A percentile compares a stretch with the other conserved stretches of the same genome.
Conservation (phyloP, 2,329 filamentous ascomycete species). For the Talaromyces sp. region DNA sequence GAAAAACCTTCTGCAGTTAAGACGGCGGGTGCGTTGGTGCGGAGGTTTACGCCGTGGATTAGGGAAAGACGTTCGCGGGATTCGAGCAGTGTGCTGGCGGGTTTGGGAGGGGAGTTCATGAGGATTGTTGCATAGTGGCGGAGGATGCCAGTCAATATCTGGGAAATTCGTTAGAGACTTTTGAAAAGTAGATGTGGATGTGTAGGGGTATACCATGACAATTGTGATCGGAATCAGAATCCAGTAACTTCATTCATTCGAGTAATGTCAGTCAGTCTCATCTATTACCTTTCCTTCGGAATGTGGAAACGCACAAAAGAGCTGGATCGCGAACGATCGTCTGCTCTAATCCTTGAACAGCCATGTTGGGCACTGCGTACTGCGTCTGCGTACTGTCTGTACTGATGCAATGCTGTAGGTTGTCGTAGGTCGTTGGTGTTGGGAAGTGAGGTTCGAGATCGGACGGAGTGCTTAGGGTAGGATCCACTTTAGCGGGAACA, state of each 20-base stretch:
- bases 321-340: slow-evolving; percentile 98
- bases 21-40: slow-evolving; percentile 76
- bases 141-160: slow-evolving; percentile 90
- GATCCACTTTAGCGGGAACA: slow-evolving; percentile 3
- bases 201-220: slow-evolving; percentile 69
- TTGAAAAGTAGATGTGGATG: slow-evolving; percentile 13
- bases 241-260: slow-evolving; percentile 77
- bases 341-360: slow-evolving; percentile 74
- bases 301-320: slow-evolving; percentile 71
- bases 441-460: background rate
- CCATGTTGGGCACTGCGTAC: slow-evolving; percentile 57
- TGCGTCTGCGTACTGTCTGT: too few relatives aligned
- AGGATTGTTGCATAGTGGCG: slow-evolving; percentile 96
- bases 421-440: background rate
- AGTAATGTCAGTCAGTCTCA: slow-evolving; percentile 17
- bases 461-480: background rate
- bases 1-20: slow-evolving; percentile 77
- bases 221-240: slow-evolving; percentile 96
- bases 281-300: background rate
- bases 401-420: background rate
- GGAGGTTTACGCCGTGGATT: slow-evolving; percentile 78
- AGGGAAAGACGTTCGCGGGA: slow-evolving; percentile 81
- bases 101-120: slow-evolving; percentile 80
- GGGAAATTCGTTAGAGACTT: background rate
- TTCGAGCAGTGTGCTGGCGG: slow-evolving; percentile 60